These are phyloP conservation scores for Hymenoscyphus infarciens DNA, from an alignment of 2,329 filamentous ascomycete genomes.

Conservation along the genomic window DNA sequence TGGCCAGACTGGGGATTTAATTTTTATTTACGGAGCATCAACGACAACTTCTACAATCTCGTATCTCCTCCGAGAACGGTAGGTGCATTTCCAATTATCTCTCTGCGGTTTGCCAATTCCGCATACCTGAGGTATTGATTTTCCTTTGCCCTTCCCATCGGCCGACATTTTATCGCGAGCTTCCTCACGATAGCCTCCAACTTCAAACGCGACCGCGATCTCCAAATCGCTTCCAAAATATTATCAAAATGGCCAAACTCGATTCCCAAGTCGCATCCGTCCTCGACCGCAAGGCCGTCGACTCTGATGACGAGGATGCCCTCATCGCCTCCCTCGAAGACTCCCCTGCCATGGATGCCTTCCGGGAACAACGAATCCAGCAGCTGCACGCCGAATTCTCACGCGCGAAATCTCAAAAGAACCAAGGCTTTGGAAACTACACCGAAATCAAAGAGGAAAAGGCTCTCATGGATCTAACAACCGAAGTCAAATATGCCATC, in stretches of 20 bases:
- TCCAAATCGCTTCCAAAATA: conserved; percentile 13
- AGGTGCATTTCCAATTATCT: not conserved
- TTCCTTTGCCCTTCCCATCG: not conserved
- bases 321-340: conserved; percentile 54
- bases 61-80: not conserved
- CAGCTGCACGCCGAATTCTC: conserved; percentile 54
- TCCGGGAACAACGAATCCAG: conserved; percentile 54
- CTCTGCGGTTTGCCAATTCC: not conserved
- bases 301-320: conserved; percentile 53
- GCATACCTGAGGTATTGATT: too few relatives aligned
- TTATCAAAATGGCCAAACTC: conserved; percentile 42
- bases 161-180: not conserved
- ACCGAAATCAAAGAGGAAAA: conserved; percentile 56
- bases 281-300: conserved; percentile 36
- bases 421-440: conserved; percentile 49
- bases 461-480: conserved; percentile 47
- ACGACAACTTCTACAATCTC: not conserved
- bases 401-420: conserved; percentile 48
- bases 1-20: not conserved
- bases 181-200: not conserved
- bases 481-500: conserved; percentile 38
- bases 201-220: conserved; percentile 15
- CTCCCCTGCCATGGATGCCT: conserved; percentile 48
- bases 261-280: conserved; percentile 49
- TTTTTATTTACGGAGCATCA: conserved; percentile 1